phyloP scores from a whole-genome alignment of 2,329 filamentous ascomycete genomes.

The Pseudofabraea citricarpa region DNA sequence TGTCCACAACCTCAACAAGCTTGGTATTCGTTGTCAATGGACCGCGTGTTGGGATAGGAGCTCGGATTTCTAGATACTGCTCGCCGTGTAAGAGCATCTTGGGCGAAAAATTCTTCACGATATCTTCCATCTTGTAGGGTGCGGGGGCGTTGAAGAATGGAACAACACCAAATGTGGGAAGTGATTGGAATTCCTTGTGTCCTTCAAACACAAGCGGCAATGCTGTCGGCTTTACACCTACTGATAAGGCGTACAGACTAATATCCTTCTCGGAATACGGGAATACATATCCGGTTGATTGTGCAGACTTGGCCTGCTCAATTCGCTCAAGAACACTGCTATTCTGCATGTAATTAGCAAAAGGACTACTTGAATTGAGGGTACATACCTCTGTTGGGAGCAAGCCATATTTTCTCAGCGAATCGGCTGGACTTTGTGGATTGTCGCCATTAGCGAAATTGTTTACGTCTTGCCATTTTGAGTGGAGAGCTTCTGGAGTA shows the following conservation, averaged over 20 bases:
- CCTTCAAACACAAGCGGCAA: conserved; percentile 84
- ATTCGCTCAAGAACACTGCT: conserved; percentile 70
- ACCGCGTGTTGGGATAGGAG: conserved; percentile 78
- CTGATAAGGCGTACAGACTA: conserved; percentile 87
- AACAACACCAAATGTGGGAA: conserved; percentile 88
- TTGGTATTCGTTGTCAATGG: conserved; percentile 68
- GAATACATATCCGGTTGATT: conserved; percentile 69
- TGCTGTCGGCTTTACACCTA: conserved; percentile 83
- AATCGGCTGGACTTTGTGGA: neutral
- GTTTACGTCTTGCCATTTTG: conserved; percentile 22
- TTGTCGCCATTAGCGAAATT: neutral
- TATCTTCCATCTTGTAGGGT: conserved; percentile 71
- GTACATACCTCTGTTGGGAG: neutral
- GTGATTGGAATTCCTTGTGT: conserved; percentile 80
- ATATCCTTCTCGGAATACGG: conserved; percentile 77
- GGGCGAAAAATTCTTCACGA: conserved; percentile 89
- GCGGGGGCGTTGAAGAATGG: conserved; percentile 79
- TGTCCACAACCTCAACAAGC: conserved; percentile 90
- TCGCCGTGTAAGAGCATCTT: conserved; percentile 98
- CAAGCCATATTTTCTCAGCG: neutral
- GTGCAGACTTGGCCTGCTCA: conserved; percentile 63
- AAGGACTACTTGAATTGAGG: neutral
- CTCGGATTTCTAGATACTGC: conserved; percentile 89
- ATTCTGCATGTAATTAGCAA: conserved; percentile 30
- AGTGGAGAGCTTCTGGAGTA: neutral